These are phyloP conservation scores for Cercospora zeae-maydis DNA, from an alignment of 2,329 filamentous ascomycete genomes.

Conservation along the genomic window DNA sequence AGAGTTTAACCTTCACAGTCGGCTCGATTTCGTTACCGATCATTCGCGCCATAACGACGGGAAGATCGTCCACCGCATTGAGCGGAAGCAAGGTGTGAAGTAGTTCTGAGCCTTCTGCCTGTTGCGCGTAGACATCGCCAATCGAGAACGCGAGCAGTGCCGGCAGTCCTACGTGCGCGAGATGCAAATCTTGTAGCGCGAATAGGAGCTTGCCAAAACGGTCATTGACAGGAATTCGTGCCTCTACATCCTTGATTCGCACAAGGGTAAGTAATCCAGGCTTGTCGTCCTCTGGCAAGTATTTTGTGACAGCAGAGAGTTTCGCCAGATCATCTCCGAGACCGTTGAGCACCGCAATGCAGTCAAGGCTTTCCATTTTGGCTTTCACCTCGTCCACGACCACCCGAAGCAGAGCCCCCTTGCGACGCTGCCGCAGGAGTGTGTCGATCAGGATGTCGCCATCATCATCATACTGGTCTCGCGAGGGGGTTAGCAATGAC, in stretches of 20 bases:
- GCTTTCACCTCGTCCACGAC: conserved; percentile 63
- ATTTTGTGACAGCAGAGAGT: conserved; percentile 84
- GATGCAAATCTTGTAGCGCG: conserved; percentile 61
- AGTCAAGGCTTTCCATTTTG: conserved; percentile 59
- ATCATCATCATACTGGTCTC: conserved; percentile 80
- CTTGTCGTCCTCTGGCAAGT: conserved; percentile 90
- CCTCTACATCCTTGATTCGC: conserved; percentile 61
- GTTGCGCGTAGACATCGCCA: conserved; percentile 61
- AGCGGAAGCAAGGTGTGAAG: conserved; percentile 58
- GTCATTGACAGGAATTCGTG: conserved; percentile 61
- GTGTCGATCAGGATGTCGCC: conserved; percentile 96
- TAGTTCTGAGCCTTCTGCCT: conserved; percentile 58
- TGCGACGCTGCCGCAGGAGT: conserved; percentile 76
- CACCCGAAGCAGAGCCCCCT: conserved; percentile 76
- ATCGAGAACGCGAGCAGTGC: conserved; percentile 77
- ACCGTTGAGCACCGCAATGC: conserved; percentile 64
- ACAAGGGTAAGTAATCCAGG: conserved; percentile 78
- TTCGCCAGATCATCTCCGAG: conserved; percentile 74
- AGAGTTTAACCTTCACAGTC: conserved; percentile 79
- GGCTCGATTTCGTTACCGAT: conserved; percentile 95
- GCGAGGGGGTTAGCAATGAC: conserved; percentile 84
- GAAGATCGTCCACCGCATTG: conserved; percentile 44
- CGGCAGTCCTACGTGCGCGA: conserved; percentile 79
- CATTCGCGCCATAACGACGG: conserved; percentile 81
- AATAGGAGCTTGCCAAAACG: conserved; percentile 63